These are phyloP conservation scores for Nepenthes mirabilis DNA, from an alignment of 148 eudicot genomes.

Conservation along the genomic window DNA sequence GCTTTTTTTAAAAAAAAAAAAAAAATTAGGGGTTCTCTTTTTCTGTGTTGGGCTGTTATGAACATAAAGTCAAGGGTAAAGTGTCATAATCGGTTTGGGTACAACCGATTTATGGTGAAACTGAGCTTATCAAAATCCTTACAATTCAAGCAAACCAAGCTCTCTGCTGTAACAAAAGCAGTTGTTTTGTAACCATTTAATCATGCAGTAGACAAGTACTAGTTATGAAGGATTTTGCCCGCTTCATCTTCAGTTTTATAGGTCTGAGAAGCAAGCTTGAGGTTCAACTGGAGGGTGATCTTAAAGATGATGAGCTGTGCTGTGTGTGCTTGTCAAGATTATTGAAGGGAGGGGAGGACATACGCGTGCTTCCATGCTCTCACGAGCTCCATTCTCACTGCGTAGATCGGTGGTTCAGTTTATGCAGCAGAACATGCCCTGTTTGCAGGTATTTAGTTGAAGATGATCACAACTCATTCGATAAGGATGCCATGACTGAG, in stretches of 20 bases:
- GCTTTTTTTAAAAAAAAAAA: too few species aligned
- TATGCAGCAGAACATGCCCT: slow-evolving; percentile 56
- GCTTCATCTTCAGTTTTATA: slow-evolving; percentile 21
- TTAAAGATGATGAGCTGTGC: slow-evolving; percentile 21
- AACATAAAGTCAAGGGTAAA: too few species aligned
- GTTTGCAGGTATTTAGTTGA: slow-evolving; percentile 56
- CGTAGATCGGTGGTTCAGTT: slow-evolving; percentile 43
- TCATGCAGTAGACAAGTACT: neutral
- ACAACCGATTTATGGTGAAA: too few species aligned
- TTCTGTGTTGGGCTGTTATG: too few species aligned
- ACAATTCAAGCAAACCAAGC: neutral
- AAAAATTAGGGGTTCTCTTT: too few species aligned
- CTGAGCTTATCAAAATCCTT: too few species aligned
- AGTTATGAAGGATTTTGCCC: slow-evolving; percentile 18
- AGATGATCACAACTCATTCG: slow-evolving; percentile 18
- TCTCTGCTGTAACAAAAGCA: neutral
- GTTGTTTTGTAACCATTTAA: neutral
- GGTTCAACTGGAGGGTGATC: neutral
- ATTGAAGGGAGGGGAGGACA: slow-evolving; percentile 20
- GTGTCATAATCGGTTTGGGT: too few species aligned
- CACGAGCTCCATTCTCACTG: slow-evolving; percentile 59
- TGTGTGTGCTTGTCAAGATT: slow-evolving; percentile 54
- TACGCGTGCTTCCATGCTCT: slow-evolving; percentile 40
- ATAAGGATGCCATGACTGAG: slow-evolving; percentile 27
- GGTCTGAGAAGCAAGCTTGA: slow-evolving; percentile 9